Base-by-base conservation (phyloP, 1,284 basidiomycete species). In the Neonothopanus nambi region DNA sequence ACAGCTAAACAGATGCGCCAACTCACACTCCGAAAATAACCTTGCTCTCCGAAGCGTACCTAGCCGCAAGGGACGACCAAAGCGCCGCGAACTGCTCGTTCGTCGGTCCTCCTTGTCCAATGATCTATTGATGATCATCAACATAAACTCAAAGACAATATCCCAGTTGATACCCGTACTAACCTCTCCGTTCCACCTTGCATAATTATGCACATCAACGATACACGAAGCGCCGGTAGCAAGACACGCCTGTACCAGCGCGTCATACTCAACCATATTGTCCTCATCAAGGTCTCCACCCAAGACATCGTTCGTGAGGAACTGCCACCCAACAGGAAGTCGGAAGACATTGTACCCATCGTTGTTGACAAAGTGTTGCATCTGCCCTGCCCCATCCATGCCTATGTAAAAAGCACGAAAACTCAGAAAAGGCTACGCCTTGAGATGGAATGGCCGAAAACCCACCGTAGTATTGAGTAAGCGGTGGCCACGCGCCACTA, bases 181-280 rank as follows among this genome's bases (percentile, higher is more conserved):
- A 39, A 81, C 77, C 60, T 65, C 61, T 28, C 70, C 70, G 39
- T 81, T 70, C 67, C 68, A 82, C n/a, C 80, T 67, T 15, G 79
- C 81, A 45, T 83, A 82, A 64, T 82, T 83, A 65, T 83, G 80
- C 18, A 82, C 65, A 61, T 85, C 83, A 33, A 86, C 70, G 61
- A 81, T 79, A 56, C 77, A 85, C 39, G 72, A 62, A 9, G 70
- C 69, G 5, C 69, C 69, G 1, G 65, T 71, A 1, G 44, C 59
- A 38, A 72, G 56, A 51, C 70, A 71, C 6, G 67, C 75, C 57
- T 81, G 71, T 12, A 86, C 81, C 38, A 79, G 71, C 44, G 68
- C 70, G 56, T 82, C 76, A 58, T 83, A 85, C 51, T 72, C 65
- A 2, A 66, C 63, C 55, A 84, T 75, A 61, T 78, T 80, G 5